A percentile compares a stretch with the other conserved stretches of the same genome.
These are phyloP conservation scores for Candida verbasci DNA, from an alignment of 805 yeast genomes.

Conservation along the genomic window DNA sequence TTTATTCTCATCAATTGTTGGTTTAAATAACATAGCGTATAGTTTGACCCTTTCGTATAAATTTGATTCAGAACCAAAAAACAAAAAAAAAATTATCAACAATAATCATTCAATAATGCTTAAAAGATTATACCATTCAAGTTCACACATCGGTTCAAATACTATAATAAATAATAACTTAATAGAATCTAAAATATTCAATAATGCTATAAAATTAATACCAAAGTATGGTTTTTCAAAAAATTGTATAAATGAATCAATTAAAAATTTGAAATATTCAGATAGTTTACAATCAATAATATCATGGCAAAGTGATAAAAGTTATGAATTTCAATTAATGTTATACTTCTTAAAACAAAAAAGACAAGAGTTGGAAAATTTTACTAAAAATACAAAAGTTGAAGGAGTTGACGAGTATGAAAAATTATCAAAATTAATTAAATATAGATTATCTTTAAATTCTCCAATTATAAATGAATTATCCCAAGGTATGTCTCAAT, in stretches of 20 bases:
- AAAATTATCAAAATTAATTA: slow-evolving; percentile 41
- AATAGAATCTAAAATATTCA: slow-evolving; percentile 39
- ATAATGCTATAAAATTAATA: slow-evolving; percentile 36
- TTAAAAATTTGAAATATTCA: slow-evolving; percentile 43
- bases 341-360: slow-evolving; percentile 45
- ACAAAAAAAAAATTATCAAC: not conserved
- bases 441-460: slow-evolving; percentile 51
- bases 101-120: not conserved
- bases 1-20: slow-evolving; percentile 46
- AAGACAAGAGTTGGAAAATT: slow-evolving; percentile 32
- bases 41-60: too few relatives aligned
- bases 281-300: slow-evolving; percentile 47
- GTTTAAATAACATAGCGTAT: slow-evolving; percentile 45
- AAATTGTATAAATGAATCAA: slow-evolving; percentile 45
- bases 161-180: slow-evolving; percentile 23
- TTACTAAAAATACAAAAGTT: slow-evolving; percentile 25
- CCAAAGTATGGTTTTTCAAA: slow-evolving; percentile 51
- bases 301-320: slow-evolving; percentile 33
- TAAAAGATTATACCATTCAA: slow-evolving; percentile 27
- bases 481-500: slow-evolving; percentile 51
- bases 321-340: slow-evolving; percentile 55
- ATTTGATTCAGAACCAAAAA: too few relatives aligned
- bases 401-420: slow-evolving; percentile 32
- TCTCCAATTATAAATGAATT: slow-evolving; percentile 41
- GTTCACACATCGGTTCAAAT: slow-evolving; percentile 33